Evolutionary conservation across 345 rosid genomes (phyloP).

Genomic region (Linum lewisii): DNA sequence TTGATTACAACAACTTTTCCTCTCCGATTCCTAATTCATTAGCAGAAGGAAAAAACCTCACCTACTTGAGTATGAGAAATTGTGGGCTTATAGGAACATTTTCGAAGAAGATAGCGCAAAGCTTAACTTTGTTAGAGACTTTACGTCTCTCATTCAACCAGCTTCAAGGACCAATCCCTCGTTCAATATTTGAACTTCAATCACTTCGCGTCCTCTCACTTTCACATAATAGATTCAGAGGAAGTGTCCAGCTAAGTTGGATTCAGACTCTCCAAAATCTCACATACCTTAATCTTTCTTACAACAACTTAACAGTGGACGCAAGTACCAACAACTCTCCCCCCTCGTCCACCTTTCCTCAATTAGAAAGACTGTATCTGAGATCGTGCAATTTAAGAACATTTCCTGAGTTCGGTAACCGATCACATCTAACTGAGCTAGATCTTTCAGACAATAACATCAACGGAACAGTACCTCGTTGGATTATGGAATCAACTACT

Average conservation of each 20-base stretch:
- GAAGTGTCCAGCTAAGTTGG: constrained; percentile 14
- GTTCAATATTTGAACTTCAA: constrained; percentile 1
- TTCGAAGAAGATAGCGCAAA: constrained; percentile 13
- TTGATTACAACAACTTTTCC: background rate
- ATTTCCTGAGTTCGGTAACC: constrained; percentile 29
- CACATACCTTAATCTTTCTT: constrained; percentile 22
- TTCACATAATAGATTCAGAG: constrained; percentile 38
- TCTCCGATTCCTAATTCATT: background rate
- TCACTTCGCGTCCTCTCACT: constrained; percentile 22
- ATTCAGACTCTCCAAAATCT: constrained; percentile 16
- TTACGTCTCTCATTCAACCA: constrained; percentile 24
- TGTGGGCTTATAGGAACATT: constrained; percentile 11
- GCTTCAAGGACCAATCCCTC: constrained; percentile 25
- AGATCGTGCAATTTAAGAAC: constrained; percentile 31
- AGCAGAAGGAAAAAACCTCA: background rate
- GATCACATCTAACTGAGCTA: background rate
- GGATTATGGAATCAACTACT: constrained; percentile 27
- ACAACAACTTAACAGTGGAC: constrained; percentile 22
- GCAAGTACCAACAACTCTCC: background rate
- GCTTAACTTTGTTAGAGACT: constrained; percentile 10
- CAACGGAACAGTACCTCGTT: constrained; percentile 25
- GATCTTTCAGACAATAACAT: constrained; percentile 44
- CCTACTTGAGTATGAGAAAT: background rate
- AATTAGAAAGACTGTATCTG: constrained; percentile 20
- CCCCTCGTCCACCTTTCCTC: background rate